Evolutionary conservation across 768 basidiomycete species (phyloP).

Genomic region (Lactarius hengduanensis): DNA sequence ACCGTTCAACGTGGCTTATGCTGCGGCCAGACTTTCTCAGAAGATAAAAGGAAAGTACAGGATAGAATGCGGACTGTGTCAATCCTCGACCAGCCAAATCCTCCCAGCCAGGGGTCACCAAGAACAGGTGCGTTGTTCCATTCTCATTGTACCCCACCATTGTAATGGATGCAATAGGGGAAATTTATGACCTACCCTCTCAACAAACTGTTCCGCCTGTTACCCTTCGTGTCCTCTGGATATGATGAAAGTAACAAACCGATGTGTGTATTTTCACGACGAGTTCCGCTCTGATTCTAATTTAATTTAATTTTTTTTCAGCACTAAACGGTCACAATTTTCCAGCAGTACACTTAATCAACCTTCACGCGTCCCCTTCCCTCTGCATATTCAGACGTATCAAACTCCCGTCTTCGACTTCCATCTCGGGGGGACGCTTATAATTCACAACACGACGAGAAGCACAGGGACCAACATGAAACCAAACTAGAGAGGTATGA

Average conservation of each 20-base stretch:
- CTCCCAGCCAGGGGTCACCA: neutral
- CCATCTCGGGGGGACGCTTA: neutral
- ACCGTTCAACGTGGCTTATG: slow-evolving; percentile 86
- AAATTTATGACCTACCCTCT: neutral
- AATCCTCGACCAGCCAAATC: neutral
- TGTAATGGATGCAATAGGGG: slow-evolving; percentile 4
- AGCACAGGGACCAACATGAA: slow-evolving; percentile 3
- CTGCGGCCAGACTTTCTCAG: slow-evolving; percentile 60
- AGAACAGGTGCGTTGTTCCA: slow-evolving; percentile 11
- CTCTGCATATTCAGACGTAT: slow-evolving; percentile 1
- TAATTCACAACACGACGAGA: slow-evolving; percentile 3
- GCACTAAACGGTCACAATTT: slow-evolving; percentile 13
- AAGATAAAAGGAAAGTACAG: slow-evolving; percentile 38
- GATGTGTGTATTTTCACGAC: slow-evolving; percentile 5
- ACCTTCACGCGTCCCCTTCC: slow-evolving; percentile 2
- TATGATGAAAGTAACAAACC: slow-evolving; percentile 11
- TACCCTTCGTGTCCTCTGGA: slow-evolving; percentile 19
- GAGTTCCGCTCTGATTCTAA: neutral
- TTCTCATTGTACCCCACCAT: neutral
- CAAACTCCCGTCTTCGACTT: slow-evolving; percentile 3
- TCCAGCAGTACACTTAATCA: neutral
- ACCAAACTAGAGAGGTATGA: slow-evolving; percentile 6
- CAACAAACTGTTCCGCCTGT: slow-evolving; percentile 11
- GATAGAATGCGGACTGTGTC: slow-evolving; percentile 13
- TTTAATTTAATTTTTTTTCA: neutral